Evolutionary conservation across 1,284 basidiomycete genomes (phyloP), one percentile per base, ranked within the genome.

Genomic region (Ganoderma multipileum): DNA sequence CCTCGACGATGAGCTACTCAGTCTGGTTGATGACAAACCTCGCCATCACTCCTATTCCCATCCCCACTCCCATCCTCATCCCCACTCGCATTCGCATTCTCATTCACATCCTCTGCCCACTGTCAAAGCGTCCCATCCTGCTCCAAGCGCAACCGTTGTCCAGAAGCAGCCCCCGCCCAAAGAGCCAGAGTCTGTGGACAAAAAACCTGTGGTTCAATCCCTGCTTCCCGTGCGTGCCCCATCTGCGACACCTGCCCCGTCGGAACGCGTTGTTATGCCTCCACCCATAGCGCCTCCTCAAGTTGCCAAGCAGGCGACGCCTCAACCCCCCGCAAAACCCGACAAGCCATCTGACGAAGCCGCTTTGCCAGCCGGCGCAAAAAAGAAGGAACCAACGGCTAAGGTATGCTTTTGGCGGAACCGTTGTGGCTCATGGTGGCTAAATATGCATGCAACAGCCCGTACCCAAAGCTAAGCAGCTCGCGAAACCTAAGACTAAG

Each of bases 1-100:
- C 67, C 87, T 93, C 2, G 91, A 93, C 63, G 88, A 91, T 70
- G 91, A 92, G 79, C 77, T 92, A 61, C 81, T 92, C 68, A 90
- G 89, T 73, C 80, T 92, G 26, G 79, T 93, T 54, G 89, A 89
- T 71, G 78, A 78, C 57, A 69, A 73, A 36, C 72, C 74, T 23
- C 72, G 71, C 3, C 67, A 68, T n/a, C 57, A 38, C 33, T n/a
- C 38, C 33, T 26, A 54, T 18, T 55, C 67, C 16, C 71, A 71
- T 28, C 39, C 66, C 9, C 64, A 68, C 28, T 36, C 55, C 26
- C 68, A 66, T 20, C 11, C 20, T 12, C 64, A 65, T 39, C 3
- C 39, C 12, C 58, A 42, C 14, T 16, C 64, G 30, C 64, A 70
- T 20, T 65, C 61, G 8, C 64, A 71, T 38, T 47, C 61, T 12